phyloP scores from a whole-genome alignment of 176 grass and related monocot species.

The Musa acuminata region DNA sequence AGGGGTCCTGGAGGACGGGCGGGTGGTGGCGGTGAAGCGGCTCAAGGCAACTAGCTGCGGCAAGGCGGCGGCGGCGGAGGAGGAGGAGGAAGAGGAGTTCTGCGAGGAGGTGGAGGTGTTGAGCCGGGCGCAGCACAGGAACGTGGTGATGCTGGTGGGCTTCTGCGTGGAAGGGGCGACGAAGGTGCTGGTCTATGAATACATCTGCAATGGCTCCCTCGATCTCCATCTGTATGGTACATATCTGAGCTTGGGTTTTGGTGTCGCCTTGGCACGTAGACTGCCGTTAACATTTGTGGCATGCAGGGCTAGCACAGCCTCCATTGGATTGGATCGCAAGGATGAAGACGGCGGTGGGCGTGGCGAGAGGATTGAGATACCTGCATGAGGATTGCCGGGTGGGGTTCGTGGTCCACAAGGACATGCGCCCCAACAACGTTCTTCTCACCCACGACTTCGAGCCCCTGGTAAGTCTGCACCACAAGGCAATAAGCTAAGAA shows the following conservation, averaged over 20 bases:
- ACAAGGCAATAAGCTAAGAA: no score
- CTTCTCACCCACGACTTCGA: constrained; percentile 27
- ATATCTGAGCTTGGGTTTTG: neutral
- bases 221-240: constrained; percentile 24
- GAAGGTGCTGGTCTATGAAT: constrained; percentile 21
- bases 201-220: constrained; percentile 27
- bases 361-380: constrained; percentile 22
- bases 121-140: constrained; percentile 24
- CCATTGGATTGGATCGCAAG: constrained; percentile 20
- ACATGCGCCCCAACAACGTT: constrained; percentile 25
- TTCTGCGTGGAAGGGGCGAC: constrained; percentile 6
- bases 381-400: constrained; percentile 26
- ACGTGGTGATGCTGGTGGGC: constrained; percentile 22
- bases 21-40: constrained; percentile 21
- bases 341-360: constrained; percentile 16
- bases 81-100: constrained; percentile 6
- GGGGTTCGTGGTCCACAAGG: constrained; percentile 26
- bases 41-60: neutral
- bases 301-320: neutral
- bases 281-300: no score
- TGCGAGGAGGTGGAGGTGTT: constrained; percentile 20
- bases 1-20: constrained; percentile 21
- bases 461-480: constrained; percentile 5
- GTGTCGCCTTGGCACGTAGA: no score
- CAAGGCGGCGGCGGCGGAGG: neutral